Conservation (phyloP, 1,139 yeast genomes). For the Lodderomyces orthopsilosis region DNA sequence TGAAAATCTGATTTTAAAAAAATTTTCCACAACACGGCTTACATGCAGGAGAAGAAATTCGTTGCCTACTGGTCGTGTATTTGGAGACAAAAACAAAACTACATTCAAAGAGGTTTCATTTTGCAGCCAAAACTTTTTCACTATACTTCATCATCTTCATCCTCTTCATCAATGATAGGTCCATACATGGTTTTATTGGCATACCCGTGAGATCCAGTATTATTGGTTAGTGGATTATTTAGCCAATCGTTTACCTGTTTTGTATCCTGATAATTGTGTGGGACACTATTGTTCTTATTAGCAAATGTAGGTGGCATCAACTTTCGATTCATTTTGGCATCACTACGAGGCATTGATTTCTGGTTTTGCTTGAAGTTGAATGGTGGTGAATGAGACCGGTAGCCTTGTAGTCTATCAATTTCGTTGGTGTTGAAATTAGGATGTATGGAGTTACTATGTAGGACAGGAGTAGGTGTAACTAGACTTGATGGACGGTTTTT, state of each 20-base stretch:
- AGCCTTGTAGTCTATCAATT: not conserved
- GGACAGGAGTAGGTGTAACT: not conserved
- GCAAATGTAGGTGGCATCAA: conserved; percentile 4
- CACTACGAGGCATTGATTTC: not conserved
- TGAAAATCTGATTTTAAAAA: conserved; percentile 2
- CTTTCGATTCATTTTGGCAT: conserved; percentile 4
- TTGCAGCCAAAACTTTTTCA: conserved; percentile 2
- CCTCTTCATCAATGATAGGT: conserved; percentile 29
- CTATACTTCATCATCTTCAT: conserved; percentile 24
- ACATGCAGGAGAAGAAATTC: conserved; percentile 1
- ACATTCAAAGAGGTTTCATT: too few species aligned
- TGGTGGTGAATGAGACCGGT: conserved; percentile 37
- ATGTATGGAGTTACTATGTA: not conserved
- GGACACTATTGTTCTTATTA: conserved; percentile 1
- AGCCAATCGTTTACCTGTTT: conserved; percentile 15
- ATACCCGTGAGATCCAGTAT: conserved; percentile 3
- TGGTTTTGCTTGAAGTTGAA: conserved; percentile 22
- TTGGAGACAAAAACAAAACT: not conserved
- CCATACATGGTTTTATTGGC: conserved; percentile 16
- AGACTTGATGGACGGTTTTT: not conserved
- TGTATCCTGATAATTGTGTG: conserved; percentile 13
- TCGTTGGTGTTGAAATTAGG: not conserved
- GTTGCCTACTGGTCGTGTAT: conserved; percentile 1
- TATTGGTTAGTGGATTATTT: conserved; percentile 2
- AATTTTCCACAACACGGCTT: conserved; percentile 2